Conservation (phyloP, 2,329 filamentous ascomycete species). For the Penicillium occitanis region DNA sequence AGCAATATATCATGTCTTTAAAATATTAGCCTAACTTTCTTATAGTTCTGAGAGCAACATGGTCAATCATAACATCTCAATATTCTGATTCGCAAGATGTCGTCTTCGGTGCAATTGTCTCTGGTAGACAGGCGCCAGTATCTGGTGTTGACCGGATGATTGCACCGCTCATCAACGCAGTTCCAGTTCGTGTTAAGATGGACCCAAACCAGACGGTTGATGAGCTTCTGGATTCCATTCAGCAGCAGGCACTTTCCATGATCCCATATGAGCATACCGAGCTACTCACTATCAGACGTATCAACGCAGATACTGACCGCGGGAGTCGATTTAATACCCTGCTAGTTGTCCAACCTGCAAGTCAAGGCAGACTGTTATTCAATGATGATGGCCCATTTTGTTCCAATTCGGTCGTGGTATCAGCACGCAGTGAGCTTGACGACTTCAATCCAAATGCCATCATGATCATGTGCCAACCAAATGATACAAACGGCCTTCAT, state of each 20-base stretch:
- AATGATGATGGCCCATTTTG: neutral
- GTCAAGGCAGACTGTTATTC: neutral
- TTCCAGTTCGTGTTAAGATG: conserved; percentile 1
- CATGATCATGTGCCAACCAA: conserved; percentile 7
- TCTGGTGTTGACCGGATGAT: conserved; percentile 5
- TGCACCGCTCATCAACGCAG: conserved; percentile 8
- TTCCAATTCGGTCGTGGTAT: neutral
- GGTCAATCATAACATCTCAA: conserved; percentile 10
- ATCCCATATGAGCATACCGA: conserved; percentile 39
- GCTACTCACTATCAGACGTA: conserved; percentile 8
- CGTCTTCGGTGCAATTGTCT: conserved; percentile 16
- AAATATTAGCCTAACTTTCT: neutral
- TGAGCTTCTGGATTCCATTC: conserved; percentile 7
- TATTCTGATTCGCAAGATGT: conserved; percentile 8
- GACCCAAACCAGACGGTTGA: neutral
- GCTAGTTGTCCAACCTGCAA: conserved; percentile 7
- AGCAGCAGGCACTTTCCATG: conserved; percentile 45
- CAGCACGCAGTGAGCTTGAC: conserved; percentile 1
- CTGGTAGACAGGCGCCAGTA: conserved; percentile 8
- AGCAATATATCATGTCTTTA: neutral
- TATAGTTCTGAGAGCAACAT: conserved; percentile 12
- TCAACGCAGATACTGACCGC: neutral
- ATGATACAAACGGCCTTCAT: neutral
- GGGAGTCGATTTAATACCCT: conserved; percentile 9
- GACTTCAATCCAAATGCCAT: conserved; percentile 16